Conservation (phyloP, 352 stramenopile genomes). For the Lagenidium giganteum region DNA sequence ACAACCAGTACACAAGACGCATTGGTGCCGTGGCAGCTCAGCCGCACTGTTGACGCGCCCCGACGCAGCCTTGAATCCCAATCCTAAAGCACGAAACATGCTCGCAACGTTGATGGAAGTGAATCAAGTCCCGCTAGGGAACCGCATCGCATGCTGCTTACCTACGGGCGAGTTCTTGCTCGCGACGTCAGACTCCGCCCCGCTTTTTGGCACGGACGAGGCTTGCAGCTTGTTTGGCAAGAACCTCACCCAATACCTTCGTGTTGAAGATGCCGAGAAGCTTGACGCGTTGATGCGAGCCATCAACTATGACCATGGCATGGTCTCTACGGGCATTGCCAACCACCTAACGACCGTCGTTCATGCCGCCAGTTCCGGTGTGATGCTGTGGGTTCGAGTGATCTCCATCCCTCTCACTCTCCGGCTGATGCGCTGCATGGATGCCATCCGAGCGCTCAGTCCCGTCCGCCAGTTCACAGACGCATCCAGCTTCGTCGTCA, state of each 20-base stretch:
- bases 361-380: slow-evolving; percentile 19
- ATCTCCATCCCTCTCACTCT: slow-evolving; percentile 60
- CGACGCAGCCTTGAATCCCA: not conserved
- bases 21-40: too few relatives aligned
- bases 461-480: slow-evolving; percentile 54
- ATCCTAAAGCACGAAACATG: slow-evolving; percentile 21
- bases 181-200: slow-evolving; percentile 38
- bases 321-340: slow-evolving; percentile 11
- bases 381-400: slow-evolving; percentile 47
- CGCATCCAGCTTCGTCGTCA: slow-evolving; percentile 68
- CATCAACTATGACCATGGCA: slow-evolving; percentile 10
- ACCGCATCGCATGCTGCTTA: slow-evolving; percentile 60
- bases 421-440: slow-evolving; percentile 75
- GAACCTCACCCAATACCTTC: slow-evolving; percentile 56
- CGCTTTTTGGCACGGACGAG: slow-evolving; percentile 24
- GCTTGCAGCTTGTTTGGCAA: slow-evolving; percentile 51
- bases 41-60: not conserved
- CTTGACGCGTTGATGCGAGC: slow-evolving; percentile 49
- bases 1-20: too few relatives aligned
- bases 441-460: slow-evolving; percentile 49
- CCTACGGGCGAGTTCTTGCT: slow-evolving; percentile 73
- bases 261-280: slow-evolving; percentile 47
- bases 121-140: slow-evolving; percentile 35
- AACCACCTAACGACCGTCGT: slow-evolving; percentile 42
- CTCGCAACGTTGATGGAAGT: slow-evolving; percentile 63